Evolutionary conservation across 768 basidiomycete species (phyloP).

Genomic region (Rhodotorula taiwanensis): DNA sequence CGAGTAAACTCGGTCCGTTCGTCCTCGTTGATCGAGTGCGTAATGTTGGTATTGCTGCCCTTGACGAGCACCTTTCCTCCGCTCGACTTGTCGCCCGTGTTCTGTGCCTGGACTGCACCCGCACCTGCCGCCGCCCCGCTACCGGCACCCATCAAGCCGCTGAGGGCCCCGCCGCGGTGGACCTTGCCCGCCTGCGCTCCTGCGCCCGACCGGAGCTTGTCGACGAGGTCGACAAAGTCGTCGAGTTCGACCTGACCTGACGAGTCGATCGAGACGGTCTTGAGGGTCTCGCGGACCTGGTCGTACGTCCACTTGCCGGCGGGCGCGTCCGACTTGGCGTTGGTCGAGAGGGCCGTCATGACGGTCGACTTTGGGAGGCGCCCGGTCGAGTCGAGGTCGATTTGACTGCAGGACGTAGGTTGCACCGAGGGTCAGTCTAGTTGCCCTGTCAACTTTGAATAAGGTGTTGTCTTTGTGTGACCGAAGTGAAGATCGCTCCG

Average conservation of each 20-base stretch:
- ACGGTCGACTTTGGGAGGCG: conserved; percentile 75
- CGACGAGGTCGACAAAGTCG: conserved; percentile 94
- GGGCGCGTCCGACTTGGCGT: conserved; percentile 35
- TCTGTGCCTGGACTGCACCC: background rate
- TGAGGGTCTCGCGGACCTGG: conserved; percentile 66
- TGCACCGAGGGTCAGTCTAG: background rate
- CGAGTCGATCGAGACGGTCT: conserved; percentile 86
- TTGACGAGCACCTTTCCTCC: conserved; percentile 83
- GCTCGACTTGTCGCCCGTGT: background rate
- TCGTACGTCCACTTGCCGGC: conserved; percentile 77
- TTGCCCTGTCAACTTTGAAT: no score
- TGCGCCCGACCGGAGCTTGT: conserved; percentile 55
- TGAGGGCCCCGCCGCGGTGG: conserved; percentile 35
- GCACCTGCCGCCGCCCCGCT: background rate
- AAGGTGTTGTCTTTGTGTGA: conserved; percentile 3
- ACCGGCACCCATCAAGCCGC: conserved; percentile 19
- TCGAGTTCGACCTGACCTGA: conserved; percentile 87
- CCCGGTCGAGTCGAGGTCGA: conserved; percentile 71
- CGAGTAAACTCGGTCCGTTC: conserved; percentile 93
- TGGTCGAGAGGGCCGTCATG: conserved; percentile 66
- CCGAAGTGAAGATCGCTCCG: no score
- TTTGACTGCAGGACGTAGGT: conserved; percentile 51
- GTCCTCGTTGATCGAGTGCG: conserved; percentile 96
- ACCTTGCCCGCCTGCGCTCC: conserved; percentile 32
- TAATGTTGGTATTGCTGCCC: conserved; percentile 89